Conservation (phyloP, 2,329 filamentous ascomycete genomes). For the Cercospora canescens region DNA sequence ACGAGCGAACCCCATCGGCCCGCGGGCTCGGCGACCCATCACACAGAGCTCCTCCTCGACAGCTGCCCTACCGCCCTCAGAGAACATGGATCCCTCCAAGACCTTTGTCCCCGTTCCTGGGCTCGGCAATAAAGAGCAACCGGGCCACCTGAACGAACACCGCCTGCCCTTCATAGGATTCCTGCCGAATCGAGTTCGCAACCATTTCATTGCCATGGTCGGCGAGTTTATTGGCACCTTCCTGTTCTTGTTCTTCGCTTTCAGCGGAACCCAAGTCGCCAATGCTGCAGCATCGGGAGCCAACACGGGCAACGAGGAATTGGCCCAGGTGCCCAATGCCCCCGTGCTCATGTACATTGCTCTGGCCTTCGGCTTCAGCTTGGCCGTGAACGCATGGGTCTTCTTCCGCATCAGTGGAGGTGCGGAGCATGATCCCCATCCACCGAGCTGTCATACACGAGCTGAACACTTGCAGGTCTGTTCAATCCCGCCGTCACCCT, state of each 20-base stretch:
- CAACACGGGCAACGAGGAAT: not conserved
- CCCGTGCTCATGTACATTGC: slow-evolving; percentile 40
- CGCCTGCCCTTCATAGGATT: slow-evolving; percentile 41
- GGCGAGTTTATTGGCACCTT: slow-evolving; percentile 48
- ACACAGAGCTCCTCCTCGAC: slow-evolving; percentile 7
- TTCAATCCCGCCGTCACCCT: slow-evolving; percentile 47
- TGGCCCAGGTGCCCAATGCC: slow-evolving; percentile 36
- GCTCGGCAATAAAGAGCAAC: slow-evolving; percentile 13
- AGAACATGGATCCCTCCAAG: slow-evolving; percentile 42
- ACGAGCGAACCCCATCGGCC: not conserved
- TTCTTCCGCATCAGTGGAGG: slow-evolving; percentile 47
- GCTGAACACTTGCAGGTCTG: slow-evolving; percentile 27
- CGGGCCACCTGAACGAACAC: slow-evolving; percentile 34
- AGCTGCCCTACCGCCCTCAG: slow-evolving; percentile 11
- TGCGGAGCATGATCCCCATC: too few species aligned
- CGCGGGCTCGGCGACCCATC: not conserved
- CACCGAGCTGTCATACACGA: not conserved
- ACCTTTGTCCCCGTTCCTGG: slow-evolving; percentile 32
- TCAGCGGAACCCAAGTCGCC: slow-evolving; percentile 42
- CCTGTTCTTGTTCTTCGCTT: slow-evolving; percentile 47
- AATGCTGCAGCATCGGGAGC: slow-evolving; percentile 36
- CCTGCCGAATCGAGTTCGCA: slow-evolving; percentile 45
- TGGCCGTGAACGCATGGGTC: slow-evolving; percentile 48
- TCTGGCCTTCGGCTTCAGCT: slow-evolving; percentile 45
- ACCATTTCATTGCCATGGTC: slow-evolving; percentile 48